Evolutionary conservation across 768 basidiomycete species (phyloP).

Genomic region (Termitomyces sp.): DNA sequence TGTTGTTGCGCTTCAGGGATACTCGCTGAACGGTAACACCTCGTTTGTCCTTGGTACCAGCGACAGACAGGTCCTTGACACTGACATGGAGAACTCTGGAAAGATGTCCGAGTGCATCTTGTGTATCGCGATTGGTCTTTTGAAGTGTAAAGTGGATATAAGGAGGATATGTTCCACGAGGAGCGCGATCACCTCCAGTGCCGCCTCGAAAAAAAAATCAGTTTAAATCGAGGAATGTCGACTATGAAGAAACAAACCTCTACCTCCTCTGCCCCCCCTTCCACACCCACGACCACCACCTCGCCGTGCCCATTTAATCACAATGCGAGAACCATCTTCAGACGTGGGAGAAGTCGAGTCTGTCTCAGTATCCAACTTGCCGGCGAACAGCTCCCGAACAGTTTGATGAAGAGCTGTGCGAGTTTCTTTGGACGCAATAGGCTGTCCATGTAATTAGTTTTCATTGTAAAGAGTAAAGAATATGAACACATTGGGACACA

Average conservation of each 20-base stretch:
- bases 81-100: conserved; percentile 71
- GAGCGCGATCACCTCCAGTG: conserved; percentile 31
- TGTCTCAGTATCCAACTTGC: conserved; percentile 82
- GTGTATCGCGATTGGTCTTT: conserved; percentile 96
- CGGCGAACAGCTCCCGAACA: conserved; percentile 74
- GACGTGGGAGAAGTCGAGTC: conserved; percentile 40
- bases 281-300: conserved; percentile 44
- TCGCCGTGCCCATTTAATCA: conserved; percentile 68
- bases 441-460: conserved; percentile 37
- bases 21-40: conserved; percentile 95
- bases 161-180: conserved; percentile 67
- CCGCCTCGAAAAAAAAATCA: conserved; percentile 3
- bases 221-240: neutral
- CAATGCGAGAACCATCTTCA: conserved; percentile 71
- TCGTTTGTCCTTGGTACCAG: conserved; percentile 98
- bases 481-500: conserved; percentile 25
- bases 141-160: conserved; percentile 96
- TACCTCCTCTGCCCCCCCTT: conserved; percentile 25
- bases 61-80: conserved; percentile 79
- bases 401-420: conserved; percentile 79
- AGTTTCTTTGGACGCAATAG: conserved; percentile 74
- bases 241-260: conserved; percentile 13
- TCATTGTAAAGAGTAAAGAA: conserved; percentile 5
- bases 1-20: conserved; percentile 67
- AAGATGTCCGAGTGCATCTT: conserved; percentile 83